A percentile compares a stretch with the other conserved stretches of the same genome.
These are phyloP conservation scores for Claviceps paspali DNA, from an alignment of 2,329 filamentous ascomycete genomes.

Conservation along the genomic window DNA sequence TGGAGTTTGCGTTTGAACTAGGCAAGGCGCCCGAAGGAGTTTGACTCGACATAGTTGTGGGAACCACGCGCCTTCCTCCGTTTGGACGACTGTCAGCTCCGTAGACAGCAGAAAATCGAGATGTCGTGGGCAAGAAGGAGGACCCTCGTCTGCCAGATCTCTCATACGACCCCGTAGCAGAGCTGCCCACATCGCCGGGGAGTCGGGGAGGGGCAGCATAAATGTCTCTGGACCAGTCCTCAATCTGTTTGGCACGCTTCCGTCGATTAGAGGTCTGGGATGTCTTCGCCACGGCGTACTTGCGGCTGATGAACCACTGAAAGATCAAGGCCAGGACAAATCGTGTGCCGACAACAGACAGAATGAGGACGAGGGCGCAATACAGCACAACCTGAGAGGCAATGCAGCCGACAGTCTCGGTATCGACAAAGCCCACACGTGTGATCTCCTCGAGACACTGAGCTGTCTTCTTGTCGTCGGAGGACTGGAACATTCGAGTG, in stretches of 20 bases:
- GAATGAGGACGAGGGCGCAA: conserved; percentile 78
- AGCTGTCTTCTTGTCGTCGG: conserved; percentile 64
- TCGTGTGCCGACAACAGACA: conserved; percentile 73
- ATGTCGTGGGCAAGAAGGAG: conserved; percentile 79
- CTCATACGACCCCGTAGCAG: conserved; percentile 47
- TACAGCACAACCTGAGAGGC: conserved; percentile 95
- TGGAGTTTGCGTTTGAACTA: conserved; percentile 30
- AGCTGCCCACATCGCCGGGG: conserved; percentile 56
- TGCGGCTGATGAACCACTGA: conserved; percentile 87
- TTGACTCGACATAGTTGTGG: conserved; percentile 93
- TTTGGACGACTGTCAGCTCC: conserved; percentile 46
- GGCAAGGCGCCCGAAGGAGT: conserved; percentile 58
- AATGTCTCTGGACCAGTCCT: conserved; percentile 96
- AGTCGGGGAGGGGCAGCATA: conserved; percentile 79
- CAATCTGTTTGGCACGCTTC: conserved; percentile 81
- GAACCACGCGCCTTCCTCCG: conserved; percentile 37
- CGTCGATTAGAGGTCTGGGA: conserved; percentile 69
- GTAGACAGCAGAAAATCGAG: conserved; percentile 84
- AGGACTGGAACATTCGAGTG: conserved; percentile 71
- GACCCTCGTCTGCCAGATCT: conserved; percentile 67
- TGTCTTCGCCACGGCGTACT: conserved; percentile 73
- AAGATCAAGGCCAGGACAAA: conserved; percentile 84
- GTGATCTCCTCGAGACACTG: conserved; percentile 86
- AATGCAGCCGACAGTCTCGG: conserved; percentile 91
- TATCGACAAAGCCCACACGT: conserved; percentile 91